A percentile compares a stretch with the other conserved stretches of the same genome.
phyloP scores from a whole-genome alignment of 257 asterid genomes.

The Solanum corneliomulleri region DNA sequence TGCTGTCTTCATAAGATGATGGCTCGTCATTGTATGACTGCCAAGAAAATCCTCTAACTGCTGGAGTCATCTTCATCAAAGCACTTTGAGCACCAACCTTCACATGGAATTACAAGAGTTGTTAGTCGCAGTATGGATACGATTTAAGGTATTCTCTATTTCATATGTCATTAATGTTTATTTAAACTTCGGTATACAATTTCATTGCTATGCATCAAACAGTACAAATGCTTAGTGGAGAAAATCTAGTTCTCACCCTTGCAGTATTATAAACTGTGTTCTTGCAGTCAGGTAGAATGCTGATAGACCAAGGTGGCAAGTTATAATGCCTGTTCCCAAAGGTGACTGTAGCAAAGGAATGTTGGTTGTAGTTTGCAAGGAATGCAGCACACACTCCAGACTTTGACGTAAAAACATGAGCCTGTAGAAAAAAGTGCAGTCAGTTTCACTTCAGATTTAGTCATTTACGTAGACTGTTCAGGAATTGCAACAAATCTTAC shows the following conservation, averaged over 20 bases:
- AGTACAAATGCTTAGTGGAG: background rate
- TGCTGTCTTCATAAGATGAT: conserved; percentile 34
- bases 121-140: background rate
- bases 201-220: background rate
- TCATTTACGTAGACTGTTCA: background rate
- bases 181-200: background rate
- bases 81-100: conserved; percentile 93
- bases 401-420: conserved; percentile 61
- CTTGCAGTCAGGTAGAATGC: conserved; percentile 98
- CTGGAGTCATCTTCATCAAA: conserved; percentile 87
- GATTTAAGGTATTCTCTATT: background rate
- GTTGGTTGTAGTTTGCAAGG: conserved; percentile 71
- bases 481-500: conserved; percentile 20
- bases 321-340: conserved; percentile 64
- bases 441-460: background rate
- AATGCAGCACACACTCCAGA: conserved; percentile 88
- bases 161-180: background rate
- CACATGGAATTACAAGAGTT: conserved; percentile 1
- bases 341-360: conserved; percentile 60
- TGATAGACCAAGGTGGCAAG: conserved; percentile 97
- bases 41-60: conserved; percentile 50
- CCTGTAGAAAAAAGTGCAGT: conserved; percentile 32
- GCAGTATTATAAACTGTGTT: conserved; percentile 88
- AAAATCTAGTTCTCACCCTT: conserved; percentile 45
- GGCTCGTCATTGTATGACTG: conserved; percentile 84